Conservation (phyloP, 163 green algal species). For the Scenedesmus sp. region DNA sequence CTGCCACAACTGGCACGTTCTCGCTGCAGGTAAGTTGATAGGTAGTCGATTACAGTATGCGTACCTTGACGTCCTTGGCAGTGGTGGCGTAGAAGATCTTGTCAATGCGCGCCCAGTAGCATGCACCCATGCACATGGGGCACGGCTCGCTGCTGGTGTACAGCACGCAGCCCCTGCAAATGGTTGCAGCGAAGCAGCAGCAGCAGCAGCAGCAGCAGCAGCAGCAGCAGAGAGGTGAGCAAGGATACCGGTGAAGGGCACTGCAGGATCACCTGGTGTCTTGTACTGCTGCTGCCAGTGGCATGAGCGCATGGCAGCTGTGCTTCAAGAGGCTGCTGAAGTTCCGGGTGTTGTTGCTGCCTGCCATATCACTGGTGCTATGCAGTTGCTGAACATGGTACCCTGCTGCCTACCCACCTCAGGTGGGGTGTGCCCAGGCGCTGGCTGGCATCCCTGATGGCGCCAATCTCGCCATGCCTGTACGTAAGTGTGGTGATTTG, state of each 20-base stretch:
- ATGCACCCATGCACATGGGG: constrained; percentile 62
- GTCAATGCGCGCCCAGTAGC: constrained; percentile 57
- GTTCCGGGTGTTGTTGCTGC: background rate
- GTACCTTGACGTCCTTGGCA: constrained; percentile 48
- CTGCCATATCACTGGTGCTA: background rate
- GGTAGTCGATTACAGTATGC: no score
- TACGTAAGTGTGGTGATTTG: background rate
- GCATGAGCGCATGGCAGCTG: background rate
- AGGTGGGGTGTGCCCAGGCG: constrained; percentile 43
- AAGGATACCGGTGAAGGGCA: background rate
- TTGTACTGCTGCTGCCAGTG: background rate
- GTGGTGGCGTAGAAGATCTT: constrained; percentile 56
- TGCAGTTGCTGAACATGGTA: background rate
- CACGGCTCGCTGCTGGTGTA: constrained; percentile 59
- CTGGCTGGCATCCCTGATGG: constrained; percentile 45
- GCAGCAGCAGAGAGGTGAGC: background rate
- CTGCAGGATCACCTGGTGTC: no score
- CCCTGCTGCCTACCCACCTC: background rate
- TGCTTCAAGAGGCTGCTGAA: no score
- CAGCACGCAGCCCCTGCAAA: constrained; percentile 46
- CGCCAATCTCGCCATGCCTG: constrained; percentile 56
- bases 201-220: no score
- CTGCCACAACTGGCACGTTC: no score
- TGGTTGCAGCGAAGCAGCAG: background rate
- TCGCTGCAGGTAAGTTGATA: no score